Conservation (phyloP, 345 rosid genomes). For the Eucalyptus brandiana region DNA sequence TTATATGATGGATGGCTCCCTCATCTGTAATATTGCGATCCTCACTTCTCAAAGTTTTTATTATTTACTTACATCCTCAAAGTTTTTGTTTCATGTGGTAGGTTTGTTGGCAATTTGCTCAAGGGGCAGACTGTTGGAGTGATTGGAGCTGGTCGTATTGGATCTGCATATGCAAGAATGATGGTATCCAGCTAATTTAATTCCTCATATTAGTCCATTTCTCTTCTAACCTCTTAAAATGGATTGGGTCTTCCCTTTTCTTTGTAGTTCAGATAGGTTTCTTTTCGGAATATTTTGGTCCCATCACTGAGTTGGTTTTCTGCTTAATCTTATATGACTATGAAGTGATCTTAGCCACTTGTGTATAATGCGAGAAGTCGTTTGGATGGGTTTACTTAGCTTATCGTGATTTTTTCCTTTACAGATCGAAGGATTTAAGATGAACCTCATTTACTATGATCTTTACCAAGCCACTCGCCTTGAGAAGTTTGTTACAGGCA, state of each 20-base stretch:
- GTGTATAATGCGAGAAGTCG: not conserved
- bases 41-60: not conserved
- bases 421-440: conserved; percentile 94
- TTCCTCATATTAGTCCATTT: not conserved
- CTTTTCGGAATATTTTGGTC: not conserved
- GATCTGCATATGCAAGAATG: conserved; percentile 97
- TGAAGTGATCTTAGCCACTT: not conserved
- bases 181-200: conserved; percentile 34
- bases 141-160: conserved; percentile 98
- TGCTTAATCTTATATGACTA: not conserved
- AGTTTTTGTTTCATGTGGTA: not conserved
- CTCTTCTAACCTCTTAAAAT: not conserved
- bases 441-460: conserved; percentile 93
- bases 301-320: not conserved
- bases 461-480: conserved; percentile 91
- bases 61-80: not conserved
- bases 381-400: not conserved
- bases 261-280: not conserved
- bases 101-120: conserved; percentile 94
- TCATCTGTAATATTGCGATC: conserved; percentile 32
- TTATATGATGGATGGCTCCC: conserved; percentile 99
- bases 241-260: not conserved
- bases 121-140: conserved; percentile 99
- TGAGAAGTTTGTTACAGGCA: conserved; percentile 90
- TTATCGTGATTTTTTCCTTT: not conserved